These are phyloP conservation scores for Aspergillus calidoustus DNA, from an alignment of 2,329 filamentous ascomycete species.

Conservation along the genomic window DNA sequence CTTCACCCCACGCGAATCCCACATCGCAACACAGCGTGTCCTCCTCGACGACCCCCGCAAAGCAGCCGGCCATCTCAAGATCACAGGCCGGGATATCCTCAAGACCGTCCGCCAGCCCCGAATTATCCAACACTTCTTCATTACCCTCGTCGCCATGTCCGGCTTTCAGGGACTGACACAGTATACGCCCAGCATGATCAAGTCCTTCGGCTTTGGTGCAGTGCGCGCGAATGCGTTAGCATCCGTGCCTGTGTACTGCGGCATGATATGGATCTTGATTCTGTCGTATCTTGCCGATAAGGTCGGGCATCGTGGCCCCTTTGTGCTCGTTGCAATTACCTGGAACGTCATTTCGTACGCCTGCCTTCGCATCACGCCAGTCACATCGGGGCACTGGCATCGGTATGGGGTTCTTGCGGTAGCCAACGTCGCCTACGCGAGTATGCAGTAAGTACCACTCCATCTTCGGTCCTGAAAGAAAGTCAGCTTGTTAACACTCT, in stretches of 20 bases:
- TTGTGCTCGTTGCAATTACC: slow-evolving; percentile 38
- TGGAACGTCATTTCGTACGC: slow-evolving; percentile 47
- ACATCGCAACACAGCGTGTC: slow-evolving; percentile 49
- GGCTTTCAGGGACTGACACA: slow-evolving; percentile 56
- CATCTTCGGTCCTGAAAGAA: not conserved
- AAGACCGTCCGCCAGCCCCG: slow-evolving; percentile 52
- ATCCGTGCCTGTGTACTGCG: slow-evolving; percentile 52
- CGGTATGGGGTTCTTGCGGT: slow-evolving; percentile 35
- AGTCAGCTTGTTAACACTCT: not conserved
- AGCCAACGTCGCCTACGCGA: slow-evolving; percentile 37
- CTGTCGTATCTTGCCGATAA: slow-evolving; percentile 35
- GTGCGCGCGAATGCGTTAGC: slow-evolving; percentile 59
- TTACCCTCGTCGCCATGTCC: slow-evolving; percentile 54
- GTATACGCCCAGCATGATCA: slow-evolving; percentile 60
- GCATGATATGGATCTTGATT: slow-evolving; percentile 34
- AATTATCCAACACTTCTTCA: slow-evolving; percentile 57
- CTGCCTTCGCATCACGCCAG: slow-evolving; percentile 37
- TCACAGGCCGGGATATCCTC: slow-evolving; percentile 42
- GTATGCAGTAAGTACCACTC: slow-evolving; percentile 39
- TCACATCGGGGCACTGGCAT: slow-evolving; percentile 32
- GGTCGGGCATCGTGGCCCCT: slow-evolving; percentile 40
- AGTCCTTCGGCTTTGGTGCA: slow-evolving; percentile 55
- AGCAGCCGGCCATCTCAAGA: slow-evolving; percentile 40
- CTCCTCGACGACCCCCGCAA: slow-evolving; percentile 52
- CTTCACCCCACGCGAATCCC: slow-evolving; percentile 49